These are phyloP conservation scores for Pythium insidiosum DNA, from an alignment of 352 stramenopile genomes.

Conservation along the genomic window DNA sequence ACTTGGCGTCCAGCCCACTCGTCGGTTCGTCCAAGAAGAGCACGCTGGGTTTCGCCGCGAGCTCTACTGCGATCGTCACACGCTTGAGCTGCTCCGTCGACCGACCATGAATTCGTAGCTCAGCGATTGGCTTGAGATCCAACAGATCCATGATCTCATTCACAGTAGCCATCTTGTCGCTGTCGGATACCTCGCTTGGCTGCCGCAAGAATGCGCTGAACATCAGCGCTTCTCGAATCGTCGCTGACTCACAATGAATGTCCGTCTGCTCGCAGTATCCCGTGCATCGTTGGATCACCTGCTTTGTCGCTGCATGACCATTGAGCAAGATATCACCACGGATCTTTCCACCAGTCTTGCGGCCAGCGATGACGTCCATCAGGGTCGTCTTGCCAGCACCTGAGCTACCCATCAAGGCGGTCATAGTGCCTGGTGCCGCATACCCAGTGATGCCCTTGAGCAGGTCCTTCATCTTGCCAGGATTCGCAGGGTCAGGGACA, in stretches of 20 bases:
- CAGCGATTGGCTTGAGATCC: slow-evolving; percentile 20
- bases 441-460: slow-evolving; percentile 27
- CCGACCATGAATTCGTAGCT: slow-evolving; percentile 24
- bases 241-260: slow-evolving; percentile 32
- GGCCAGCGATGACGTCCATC: slow-evolving; percentile 17
- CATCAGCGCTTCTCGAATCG: slow-evolving; percentile 31
- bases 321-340: slow-evolving; percentile 65
- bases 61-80: slow-evolving; percentile 75
- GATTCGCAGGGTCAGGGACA: slow-evolving; percentile 7
- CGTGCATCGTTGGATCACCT: slow-evolving; percentile 15
- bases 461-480: slow-evolving; percentile 14
- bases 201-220: slow-evolving; percentile 76
- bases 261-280: slow-evolving; percentile 19
- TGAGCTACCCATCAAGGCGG: slow-evolving; percentile 30
- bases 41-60: slow-evolving; percentile 69
- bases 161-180: slow-evolving; percentile 25
- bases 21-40: slow-evolving; percentile 72
- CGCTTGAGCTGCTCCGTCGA: slow-evolving; percentile 31
- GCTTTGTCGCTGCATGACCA: slow-evolving; percentile 12
- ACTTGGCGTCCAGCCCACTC: slow-evolving; percentile 32
- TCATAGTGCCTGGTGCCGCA: slow-evolving; percentile 24
- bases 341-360: slow-evolving; percentile 76
- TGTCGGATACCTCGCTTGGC: slow-evolving; percentile 5
- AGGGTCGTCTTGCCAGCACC: slow-evolving; percentile 25
- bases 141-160: slow-evolving; percentile 30